Evolutionary conservation across 1,284 basidiomycete genomes (phyloP), one percentile per base, ranked within the genome.

Genomic region (Trichosporon ovoides): DNA sequence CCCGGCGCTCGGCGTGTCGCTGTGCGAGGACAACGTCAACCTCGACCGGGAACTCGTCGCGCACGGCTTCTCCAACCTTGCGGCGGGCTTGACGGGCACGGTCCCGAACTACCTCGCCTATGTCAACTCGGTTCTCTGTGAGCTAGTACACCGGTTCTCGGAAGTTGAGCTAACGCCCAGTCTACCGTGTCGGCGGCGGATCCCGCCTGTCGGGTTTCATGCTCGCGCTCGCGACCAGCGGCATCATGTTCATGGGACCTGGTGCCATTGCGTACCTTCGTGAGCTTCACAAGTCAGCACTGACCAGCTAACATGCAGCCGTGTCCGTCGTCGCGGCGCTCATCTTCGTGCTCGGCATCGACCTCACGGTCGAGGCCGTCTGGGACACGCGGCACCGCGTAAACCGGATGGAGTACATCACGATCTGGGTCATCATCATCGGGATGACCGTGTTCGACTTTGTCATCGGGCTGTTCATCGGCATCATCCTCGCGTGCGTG

Each of bases 341-440:
- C 59, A 98, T 98, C 69, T 95, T 93, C 66, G 91, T 97, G 11
- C 83, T 98, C 22, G 95, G 95, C 0, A 85, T 98, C 60, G 95
- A 98, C 67, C 83, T 98, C 31, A 85, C 91, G 33, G 95, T 95
- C 70, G 95, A 96, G 72, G 93, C 95, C 0, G 77, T 98, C 4
- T 98, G 93, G 92, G 95, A 98, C 77, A 96, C 94, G 3, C 81
- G 91, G 48, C 84, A 91, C 72, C 85, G 93, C 18, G 91, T 93
- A 18, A 91, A 85, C 80, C 80, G 82, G 81, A 87, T 74, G 62
- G 80, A 80, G 78, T 82, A 77, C 60, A 64, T 80, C 34, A 83
- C 81, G 11, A 83, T 83, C 58, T 80, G 80, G 77, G 78, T 78
- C 33, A 80, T 80, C 74, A 88, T 91, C 79, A 81, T 95, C 38